These are phyloP conservation scores for Aspergillus viridinutans DNA, from an alignment of 2,329 filamentous ascomycete genomes.

Conservation along the genomic window DNA sequence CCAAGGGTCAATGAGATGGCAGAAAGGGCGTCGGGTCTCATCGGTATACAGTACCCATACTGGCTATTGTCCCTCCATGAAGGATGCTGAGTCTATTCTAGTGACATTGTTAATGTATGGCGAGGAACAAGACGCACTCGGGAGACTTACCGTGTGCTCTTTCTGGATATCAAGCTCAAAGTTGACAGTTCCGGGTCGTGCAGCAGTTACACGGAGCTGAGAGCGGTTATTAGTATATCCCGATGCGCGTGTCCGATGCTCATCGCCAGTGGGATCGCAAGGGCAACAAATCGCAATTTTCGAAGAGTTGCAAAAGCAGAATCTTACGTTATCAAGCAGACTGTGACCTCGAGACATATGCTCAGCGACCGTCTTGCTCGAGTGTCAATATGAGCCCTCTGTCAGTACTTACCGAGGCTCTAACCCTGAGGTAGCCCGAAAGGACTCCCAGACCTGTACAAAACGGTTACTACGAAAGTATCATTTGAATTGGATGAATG, in stretches of 20 bases:
- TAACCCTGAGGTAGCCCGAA: constrained; percentile 77
- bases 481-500: neutral
- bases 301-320: neutral
- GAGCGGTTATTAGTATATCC: constrained; percentile 4
- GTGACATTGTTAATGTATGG: constrained; percentile 6
- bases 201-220: constrained; percentile 59
- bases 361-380: constrained; percentile 6
- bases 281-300: neutral
- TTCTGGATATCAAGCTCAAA: constrained; percentile 63
- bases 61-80: constrained; percentile 64
- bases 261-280: neutral
- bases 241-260: neutral
- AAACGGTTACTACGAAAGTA: constrained; percentile 15
- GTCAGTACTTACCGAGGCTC: constrained; percentile 68
- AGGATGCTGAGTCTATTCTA: constrained; percentile 63
- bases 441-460: constrained; percentile 73
- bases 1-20: neutral
- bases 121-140: neutral
- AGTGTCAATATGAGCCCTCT: neutral
- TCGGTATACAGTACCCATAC: constrained; percentile 43
- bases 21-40: neutral
- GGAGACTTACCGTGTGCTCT: constrained; percentile 56
- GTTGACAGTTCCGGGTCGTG: constrained; percentile 57
- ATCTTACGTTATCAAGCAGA: constrained; percentile 39
- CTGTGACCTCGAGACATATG: constrained; percentile 11